Evolutionary conservation across 2,329 filamentous ascomycete genomes (phyloP).

Genomic region (Trichoderma endophyticum): DNA sequence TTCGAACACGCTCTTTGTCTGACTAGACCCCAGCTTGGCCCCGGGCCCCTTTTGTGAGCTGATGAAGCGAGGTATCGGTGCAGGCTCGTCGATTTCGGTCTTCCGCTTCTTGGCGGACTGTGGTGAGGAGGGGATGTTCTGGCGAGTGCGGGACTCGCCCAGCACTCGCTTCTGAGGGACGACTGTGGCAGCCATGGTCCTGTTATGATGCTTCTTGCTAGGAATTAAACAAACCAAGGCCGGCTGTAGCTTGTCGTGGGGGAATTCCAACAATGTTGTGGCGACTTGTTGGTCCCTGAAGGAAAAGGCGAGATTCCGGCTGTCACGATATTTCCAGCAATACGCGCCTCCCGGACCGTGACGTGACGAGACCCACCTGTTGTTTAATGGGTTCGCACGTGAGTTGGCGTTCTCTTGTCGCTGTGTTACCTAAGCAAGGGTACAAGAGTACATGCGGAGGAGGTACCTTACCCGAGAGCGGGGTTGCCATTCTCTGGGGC

Average conservation of each 20-base stretch:
- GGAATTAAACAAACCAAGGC: not conserved
- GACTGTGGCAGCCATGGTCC: constrained; percentile 47
- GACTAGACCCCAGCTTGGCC: constrained; percentile 65
- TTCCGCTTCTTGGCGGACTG: constrained; percentile 75
- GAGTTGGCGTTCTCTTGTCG: constrained; percentile 26
- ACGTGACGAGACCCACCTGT: constrained; percentile 35
- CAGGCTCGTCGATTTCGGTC: constrained; percentile 61
- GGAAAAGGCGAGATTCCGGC: not conserved
- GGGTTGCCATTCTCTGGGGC: not conserved
- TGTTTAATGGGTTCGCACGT: constrained; percentile 30
- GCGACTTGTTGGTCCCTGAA: not conserved
- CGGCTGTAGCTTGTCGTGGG: constrained; percentile 11
- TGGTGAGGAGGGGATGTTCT: constrained; percentile 58
- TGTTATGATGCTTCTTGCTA: not conserved
- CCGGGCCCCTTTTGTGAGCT: constrained; percentile 61
- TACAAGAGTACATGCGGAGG: not conserved
- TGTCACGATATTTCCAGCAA: constrained; percentile 15
- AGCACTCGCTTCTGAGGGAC: constrained; percentile 71
- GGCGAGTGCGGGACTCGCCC: constrained; percentile 62
- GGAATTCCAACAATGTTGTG: not conserved
- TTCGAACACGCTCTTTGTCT: constrained; percentile 89
- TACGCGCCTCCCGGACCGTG: constrained; percentile 36
- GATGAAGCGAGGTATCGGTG: constrained; percentile 54
- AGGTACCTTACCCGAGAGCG: not conserved
- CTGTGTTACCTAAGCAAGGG: not conserved